phyloP scores from a whole-genome alignment of 495 filamentous ascomycete species.

The Collariella sp. region DNA sequence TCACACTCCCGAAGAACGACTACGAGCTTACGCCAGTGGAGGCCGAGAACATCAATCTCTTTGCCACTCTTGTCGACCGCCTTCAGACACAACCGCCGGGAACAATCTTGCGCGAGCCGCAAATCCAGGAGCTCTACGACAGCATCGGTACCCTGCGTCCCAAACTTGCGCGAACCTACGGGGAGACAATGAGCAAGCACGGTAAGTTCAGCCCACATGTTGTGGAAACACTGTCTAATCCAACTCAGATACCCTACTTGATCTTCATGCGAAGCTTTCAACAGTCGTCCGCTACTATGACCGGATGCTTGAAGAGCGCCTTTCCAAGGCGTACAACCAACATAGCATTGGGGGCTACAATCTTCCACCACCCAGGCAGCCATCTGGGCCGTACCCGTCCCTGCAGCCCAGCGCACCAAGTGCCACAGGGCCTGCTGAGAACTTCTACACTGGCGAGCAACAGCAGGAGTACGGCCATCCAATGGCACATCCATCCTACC shows the following conservation, averaged over 20 bases:
- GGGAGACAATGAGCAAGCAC: slow-evolving; percentile 99
- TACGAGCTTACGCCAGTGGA: slow-evolving; percentile 92
- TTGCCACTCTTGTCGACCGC: slow-evolving; percentile 87
- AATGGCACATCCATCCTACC: slow-evolving; percentile 30
- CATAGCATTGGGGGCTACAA: slow-evolving; percentile 53
- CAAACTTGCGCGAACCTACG: slow-evolving; percentile 91
- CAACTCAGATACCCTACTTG: slow-evolving; percentile 64
- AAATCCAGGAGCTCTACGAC: slow-evolving; percentile 97
- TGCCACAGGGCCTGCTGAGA: slow-evolving; percentile 55
- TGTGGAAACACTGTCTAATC: slow-evolving; percentile 34
- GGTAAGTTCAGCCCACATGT: slow-evolving; percentile 46
- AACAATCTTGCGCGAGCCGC: slow-evolving; percentile 88
- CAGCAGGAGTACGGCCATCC: slow-evolving; percentile 46
- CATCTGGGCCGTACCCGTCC: slow-evolving; percentile 58
- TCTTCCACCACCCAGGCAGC: slow-evolving; percentile 42
- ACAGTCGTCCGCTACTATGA: slow-evolving; percentile 99
- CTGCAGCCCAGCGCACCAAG: slow-evolving; percentile 46
- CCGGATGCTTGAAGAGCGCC: slow-evolving; percentile 89
- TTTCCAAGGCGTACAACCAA: slow-evolving; percentile 86
- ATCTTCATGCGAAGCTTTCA: slow-evolving; percentile 88
- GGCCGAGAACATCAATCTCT: slow-evolving; percentile 95
- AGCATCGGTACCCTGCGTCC: slow-evolving; percentile 87
- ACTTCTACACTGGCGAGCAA: slow-evolving; percentile 66
- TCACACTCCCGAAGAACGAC: slow-evolving; percentile 67
- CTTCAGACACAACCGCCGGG: slow-evolving; percentile 92